phyloP scores from a whole-genome alignment of 148 eudicot genomes.

The Salicornia ramosissima region DNA sequence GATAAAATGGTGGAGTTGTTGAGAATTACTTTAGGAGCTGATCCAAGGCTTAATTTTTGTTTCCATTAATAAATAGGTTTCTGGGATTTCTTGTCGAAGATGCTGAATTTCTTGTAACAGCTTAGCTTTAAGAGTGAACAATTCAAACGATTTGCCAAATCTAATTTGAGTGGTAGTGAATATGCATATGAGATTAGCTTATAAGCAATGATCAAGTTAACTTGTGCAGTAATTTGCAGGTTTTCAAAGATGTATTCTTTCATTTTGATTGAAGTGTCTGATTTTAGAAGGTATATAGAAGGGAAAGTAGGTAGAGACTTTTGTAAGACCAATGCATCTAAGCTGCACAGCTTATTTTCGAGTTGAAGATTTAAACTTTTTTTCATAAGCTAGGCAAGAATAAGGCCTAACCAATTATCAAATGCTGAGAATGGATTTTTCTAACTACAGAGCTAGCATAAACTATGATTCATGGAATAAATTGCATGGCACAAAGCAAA shows the following conservation, averaged over 20 bases:
- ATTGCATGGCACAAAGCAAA: conserved; percentile 31
- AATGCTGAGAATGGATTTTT: conserved; percentile 11
- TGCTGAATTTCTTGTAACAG: neutral
- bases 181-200: conserved; percentile 11
- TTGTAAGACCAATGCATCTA: conserved; percentile 1
- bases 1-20: neutral
- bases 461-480: conserved; percentile 41
- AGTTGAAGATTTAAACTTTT: neutral
- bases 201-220: neutral
- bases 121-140: neutral
- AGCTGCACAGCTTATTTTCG: neutral
- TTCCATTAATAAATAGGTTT: neutral
- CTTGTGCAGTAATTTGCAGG: neutral
- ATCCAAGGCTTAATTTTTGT: neutral
- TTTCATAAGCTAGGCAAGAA: neutral
- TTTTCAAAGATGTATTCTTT: conserved; percentile 3
- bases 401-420: neutral
- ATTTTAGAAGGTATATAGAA: neutral
- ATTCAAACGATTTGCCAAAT: neutral
- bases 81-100: conserved; percentile 11
- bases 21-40: neutral
- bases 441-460: conserved; percentile 33
- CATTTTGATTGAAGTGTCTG: neutral
- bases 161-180: neutral
- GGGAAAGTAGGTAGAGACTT: neutral